A percentile compares a stretch with the other conserved stretches of the same genome.
These are phyloP conservation scores for Aspergillus ochraceoroseus DNA, from an alignment of 2,329 filamentous ascomycete species.

Conservation along the genomic window DNA sequence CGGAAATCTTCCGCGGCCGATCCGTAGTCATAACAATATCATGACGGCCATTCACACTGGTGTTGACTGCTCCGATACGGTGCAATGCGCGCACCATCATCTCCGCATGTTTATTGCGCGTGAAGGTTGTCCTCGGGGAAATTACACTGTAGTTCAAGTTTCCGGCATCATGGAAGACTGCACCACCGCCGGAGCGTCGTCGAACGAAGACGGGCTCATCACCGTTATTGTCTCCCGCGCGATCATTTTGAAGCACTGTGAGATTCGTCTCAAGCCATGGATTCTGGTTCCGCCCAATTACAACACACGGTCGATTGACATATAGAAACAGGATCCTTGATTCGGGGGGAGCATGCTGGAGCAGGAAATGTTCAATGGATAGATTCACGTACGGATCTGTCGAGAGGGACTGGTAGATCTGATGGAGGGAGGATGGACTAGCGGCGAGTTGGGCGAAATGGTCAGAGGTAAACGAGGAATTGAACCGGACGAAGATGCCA, in stretches of 20 bases:
- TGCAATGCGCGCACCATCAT: constrained; percentile 86
- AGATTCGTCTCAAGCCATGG: constrained; percentile 91
- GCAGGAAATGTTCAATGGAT: constrained; percentile 84
- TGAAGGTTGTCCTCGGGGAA: constrained; percentile 68
- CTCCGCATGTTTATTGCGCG: constrained; percentile 79
- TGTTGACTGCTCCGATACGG: constrained; percentile 44
- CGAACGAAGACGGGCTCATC: constrained; percentile 63
- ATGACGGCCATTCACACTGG: constrained; percentile 80
- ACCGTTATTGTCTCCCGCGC: constrained; percentile 19
- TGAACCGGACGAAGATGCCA: constrained; percentile 22
- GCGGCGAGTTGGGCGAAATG: constrained; percentile 35
- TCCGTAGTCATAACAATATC: constrained; percentile 74
- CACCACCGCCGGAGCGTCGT: constrained; percentile 79
- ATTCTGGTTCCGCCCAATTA: constrained; percentile 95
- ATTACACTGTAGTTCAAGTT: constrained; percentile 97
- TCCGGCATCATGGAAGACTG: constrained; percentile 88
- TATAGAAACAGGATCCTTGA: constrained; percentile 83
- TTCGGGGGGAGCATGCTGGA: constrained; percentile 65
- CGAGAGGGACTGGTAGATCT: constrained; percentile 67
- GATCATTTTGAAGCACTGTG: constrained; percentile 50
- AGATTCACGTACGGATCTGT: constrained; percentile 82
- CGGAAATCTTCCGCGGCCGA: constrained; percentile 72
- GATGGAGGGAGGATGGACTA: constrained; percentile 41
- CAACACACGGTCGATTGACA: constrained; percentile 76
- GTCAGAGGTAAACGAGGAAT: constrained; percentile 30